Evolutionary conservation across 345 rosid genomes (phyloP).

Genomic region (Linum usitatissimum): DNA sequence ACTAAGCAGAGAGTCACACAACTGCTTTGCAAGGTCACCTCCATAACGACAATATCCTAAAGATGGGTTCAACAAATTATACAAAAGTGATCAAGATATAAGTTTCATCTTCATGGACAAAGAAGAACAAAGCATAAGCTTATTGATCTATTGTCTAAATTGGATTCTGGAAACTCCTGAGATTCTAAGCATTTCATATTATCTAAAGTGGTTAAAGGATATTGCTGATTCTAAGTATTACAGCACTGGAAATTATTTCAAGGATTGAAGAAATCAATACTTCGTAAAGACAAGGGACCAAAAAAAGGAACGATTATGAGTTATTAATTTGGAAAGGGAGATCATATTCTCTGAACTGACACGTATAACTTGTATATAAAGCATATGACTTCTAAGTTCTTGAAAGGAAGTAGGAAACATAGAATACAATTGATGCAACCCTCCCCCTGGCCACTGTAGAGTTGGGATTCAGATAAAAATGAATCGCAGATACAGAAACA

Average conservation of each 20-base stretch:
- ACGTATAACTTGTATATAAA: not conserved
- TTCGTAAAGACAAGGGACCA: too few relatives aligned
- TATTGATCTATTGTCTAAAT: too few relatives aligned
- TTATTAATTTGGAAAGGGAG: not conserved
- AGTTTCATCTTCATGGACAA: not conserved
- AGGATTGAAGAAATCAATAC: not conserved
- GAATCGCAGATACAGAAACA: not conserved
- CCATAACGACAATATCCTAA: constrained; percentile 82
- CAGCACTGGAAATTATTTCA: not conserved
- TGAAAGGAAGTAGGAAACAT: too few relatives aligned
- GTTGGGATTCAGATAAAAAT: too few relatives aligned
- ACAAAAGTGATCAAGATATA: constrained; percentile 4
- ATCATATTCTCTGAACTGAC: not conserved
- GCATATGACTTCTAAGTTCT: not conserved
- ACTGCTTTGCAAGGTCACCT: constrained; percentile 68
- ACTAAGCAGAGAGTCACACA: constrained; percentile 42
- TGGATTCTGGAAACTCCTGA: too few relatives aligned
- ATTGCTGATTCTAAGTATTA: not conserved
- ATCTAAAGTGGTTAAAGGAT: not conserved
- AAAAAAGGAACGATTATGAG: not conserved
- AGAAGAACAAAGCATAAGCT: not conserved
- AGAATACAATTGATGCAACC: too few relatives aligned
- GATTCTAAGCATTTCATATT: too few relatives aligned
- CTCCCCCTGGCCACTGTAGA: too few relatives aligned
- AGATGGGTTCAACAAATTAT: constrained; percentile 7